Percentiles rank a stretch among this genome's conserved stretches.
These are phyloP conservation scores for Carallia pectinifolia DNA, from an alignment of 345 rosid genomes.

Conservation along the genomic window DNA sequence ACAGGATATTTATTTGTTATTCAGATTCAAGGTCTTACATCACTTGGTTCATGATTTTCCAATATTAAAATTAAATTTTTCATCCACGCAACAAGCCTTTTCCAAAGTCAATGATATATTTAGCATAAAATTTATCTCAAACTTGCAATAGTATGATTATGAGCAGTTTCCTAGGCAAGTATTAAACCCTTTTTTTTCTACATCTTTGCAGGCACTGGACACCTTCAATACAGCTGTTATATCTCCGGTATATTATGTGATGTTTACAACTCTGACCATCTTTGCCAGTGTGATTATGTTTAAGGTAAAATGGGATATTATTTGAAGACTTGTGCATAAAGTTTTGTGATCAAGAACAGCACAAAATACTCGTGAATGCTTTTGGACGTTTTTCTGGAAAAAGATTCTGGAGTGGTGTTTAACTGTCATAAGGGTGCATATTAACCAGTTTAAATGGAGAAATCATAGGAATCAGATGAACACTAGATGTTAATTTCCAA, in stretches of 20 bases:
- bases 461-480: too few relatives aligned
- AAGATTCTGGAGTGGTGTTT: too few relatives aligned
- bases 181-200: background rate
- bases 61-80: too few relatives aligned
- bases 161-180: slow-evolving; percentile 33
- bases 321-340: too few relatives aligned
- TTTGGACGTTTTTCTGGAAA: background rate
- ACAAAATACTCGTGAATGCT: too few relatives aligned
- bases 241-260: slow-evolving; percentile 90
- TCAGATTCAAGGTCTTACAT: too few relatives aligned
- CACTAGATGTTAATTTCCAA: too few relatives aligned
- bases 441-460: too few relatives aligned
- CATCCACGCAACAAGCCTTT: background rate
- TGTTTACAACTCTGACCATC: slow-evolving; percentile 85
- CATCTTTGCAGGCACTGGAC: slow-evolving; percentile 71
- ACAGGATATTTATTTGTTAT: too few relatives aligned
- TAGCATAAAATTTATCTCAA: background rate
- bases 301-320: slow-evolving; percentile 46
- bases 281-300: slow-evolving; percentile 97
- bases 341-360: too few relatives aligned
- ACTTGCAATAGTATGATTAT: background rate
- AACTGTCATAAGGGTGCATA: too few relatives aligned
- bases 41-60: too few relatives aligned
- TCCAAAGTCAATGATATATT: background rate
- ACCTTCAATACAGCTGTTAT: slow-evolving; percentile 87